Conservation (phyloP, 495 filamentous ascomycete genomes). For the Terfezia claveryi region DNA sequence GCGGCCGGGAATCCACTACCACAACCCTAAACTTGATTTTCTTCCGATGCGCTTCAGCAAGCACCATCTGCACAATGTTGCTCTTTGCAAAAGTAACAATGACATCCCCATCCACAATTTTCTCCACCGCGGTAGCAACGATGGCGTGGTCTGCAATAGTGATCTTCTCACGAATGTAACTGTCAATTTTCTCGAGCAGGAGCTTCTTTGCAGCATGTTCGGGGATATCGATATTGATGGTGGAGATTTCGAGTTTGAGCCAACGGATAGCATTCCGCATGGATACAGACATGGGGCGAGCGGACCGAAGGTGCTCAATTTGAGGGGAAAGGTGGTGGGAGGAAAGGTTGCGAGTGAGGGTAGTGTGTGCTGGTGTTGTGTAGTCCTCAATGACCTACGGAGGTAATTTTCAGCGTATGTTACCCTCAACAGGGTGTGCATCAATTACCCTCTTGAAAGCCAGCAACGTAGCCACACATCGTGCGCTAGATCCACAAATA, state of each 20-base stretch:
- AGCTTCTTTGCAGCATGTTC: constrained; percentile 56
- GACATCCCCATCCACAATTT: constrained; percentile 53
- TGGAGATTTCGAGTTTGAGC: constrained; percentile 71
- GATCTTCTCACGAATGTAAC: constrained; percentile 75
- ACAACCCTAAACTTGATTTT: constrained; percentile 62
- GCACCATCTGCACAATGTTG: constrained; percentile 44
- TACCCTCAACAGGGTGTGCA: background rate
- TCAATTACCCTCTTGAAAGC: constrained; percentile 63
- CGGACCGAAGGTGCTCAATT: constrained; percentile 81
- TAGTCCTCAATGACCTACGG: constrained; percentile 72
- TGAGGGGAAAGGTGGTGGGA: constrained; percentile 81
- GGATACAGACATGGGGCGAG: constrained; percentile 73
- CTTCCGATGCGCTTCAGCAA: constrained; percentile 44
- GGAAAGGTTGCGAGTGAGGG: constrained; percentile 72
- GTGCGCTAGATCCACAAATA: constrained; percentile 72
- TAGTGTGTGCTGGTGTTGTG: constrained; percentile 59
- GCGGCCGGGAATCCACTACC: constrained; percentile 58
- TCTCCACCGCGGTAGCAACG: constrained; percentile 41
- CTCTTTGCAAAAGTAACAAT: constrained; percentile 49
- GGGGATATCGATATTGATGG: constrained; percentile 58
- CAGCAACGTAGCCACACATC: constrained; percentile 66
- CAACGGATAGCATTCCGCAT: constrained; percentile 93
- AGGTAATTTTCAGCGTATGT: background rate
- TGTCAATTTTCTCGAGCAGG: constrained; percentile 62
- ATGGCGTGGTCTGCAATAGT: constrained; percentile 72